Evolutionary conservation across 2,329 filamentous ascomycete species (phyloP), one percentile per base, ranked within the genome.

Genomic region (Ophiostoma ulmi): DNA sequence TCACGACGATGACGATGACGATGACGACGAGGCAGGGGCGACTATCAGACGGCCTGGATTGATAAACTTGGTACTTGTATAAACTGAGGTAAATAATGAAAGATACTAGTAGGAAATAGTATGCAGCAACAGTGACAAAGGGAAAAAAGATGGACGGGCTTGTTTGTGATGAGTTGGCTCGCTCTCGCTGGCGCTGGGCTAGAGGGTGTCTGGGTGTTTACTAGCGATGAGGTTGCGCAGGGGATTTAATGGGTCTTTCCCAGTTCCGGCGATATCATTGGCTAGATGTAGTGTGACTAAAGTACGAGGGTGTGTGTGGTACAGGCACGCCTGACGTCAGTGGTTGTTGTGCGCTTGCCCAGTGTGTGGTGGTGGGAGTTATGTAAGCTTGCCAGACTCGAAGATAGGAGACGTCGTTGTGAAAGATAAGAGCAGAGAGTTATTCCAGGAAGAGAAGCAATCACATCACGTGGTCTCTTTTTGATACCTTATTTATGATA

Each of bases 281-380:
- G 52, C 52, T 13, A 5, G 14, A 0, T 11, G 8, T 2, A 10
- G 8, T 26, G 22, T 26, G 17, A 48, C 44, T 20, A 48, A 7
- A 39, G 38, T 39, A 13, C 38, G 38, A 17, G n/a, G 48, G 48
- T 58, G 22, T 58, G 22, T 58, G 38, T 39, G 5, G 44, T 17
- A 48, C 44, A 48, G 44, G 52, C n/a, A 58, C 52, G 52, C 52
- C 52, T 58, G 52, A 58, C 52, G 52, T 58, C 52, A 58, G 52
- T 26, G 52, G 52, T 26, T 13, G 52, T 17, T 17, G 22, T 58
- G 52, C 7, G 14, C 44, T 44, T 14, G 41, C 41, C 41, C 41
- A 44, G 41, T 44, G 13, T 20, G 48, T 26, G n/a, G 13, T 55
- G 52, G 52, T 58, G n/a, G 13, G n/a, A 26, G 22, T 58, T 58